phyloP scores from a whole-genome alignment of 116 monocot genomes.

The Dioscorea cayenensis region DNA sequence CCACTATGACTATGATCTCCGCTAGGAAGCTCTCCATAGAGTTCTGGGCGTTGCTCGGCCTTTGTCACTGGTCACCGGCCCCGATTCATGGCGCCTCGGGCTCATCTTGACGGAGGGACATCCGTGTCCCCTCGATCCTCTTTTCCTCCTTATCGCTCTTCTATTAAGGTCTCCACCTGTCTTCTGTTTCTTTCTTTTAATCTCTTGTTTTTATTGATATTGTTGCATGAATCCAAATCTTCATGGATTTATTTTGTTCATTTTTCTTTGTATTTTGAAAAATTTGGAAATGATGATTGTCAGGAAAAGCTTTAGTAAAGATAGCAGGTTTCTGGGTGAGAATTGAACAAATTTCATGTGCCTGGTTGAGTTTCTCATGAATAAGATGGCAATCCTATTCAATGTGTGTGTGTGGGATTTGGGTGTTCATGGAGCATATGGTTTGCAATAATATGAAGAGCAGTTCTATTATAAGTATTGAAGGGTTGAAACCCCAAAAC shows the following conservation, averaged over 20 bases:
- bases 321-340: too few relatives aligned
- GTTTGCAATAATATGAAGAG: too few relatives aligned
- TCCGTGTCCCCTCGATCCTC: conserved; percentile 79
- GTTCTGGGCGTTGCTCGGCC: conserved; percentile 46
- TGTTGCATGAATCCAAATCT: background rate
- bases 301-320: too few relatives aligned
- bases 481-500: too few relatives aligned
- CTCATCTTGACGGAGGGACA: conserved; percentile 73
- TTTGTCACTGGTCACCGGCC: conserved; percentile 32
- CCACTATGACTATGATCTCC: conserved; percentile 21
- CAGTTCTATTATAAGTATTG: too few relatives aligned
- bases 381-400: too few relatives aligned
- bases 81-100: conserved; percentile 56
- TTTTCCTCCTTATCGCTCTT: conserved; percentile 86
- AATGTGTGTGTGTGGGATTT: too few relatives aligned
- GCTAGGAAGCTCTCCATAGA: conserved; percentile 57
- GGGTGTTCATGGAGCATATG: too few relatives aligned
- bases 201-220: background rate
- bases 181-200: background rate
- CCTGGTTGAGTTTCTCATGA: too few relatives aligned
- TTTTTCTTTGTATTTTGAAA: too few relatives aligned
- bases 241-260: background rate
- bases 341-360: too few relatives aligned
- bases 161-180: conserved; percentile 56
- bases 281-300: too few relatives aligned